Percentiles rank a stretch among this genome's conserved stretches.
These are phyloP conservation scores for Zizania latifolia DNA, from an alignment of 176 grass and related monocot species.

Conservation along the genomic window DNA sequence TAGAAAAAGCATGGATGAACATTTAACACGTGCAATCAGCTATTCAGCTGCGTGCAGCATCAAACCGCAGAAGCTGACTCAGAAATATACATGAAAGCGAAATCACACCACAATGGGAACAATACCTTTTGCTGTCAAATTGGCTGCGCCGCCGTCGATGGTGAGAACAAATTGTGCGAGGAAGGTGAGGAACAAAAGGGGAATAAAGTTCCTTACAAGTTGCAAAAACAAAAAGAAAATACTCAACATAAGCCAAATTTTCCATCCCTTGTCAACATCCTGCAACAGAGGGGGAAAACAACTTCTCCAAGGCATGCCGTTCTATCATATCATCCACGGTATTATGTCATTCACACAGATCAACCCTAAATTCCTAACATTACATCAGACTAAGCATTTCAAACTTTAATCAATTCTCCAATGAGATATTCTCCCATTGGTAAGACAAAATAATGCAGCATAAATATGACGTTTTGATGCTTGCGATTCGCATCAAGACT, in stretches of 20 bases:
- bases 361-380: not conserved
- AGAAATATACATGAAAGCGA: conserved; percentile 24
- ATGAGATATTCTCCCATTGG: not conserved
- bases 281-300: not conserved
- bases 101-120: conserved; percentile 1
- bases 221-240: not conserved
- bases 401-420: conserved; percentile 8
- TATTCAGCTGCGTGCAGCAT: not conserved
- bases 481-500: not conserved
- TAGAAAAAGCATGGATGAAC: not conserved
- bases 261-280: not conserved
- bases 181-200: not conserved
- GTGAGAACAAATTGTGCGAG: not conserved
- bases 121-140: not conserved
- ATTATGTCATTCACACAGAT: conserved; percentile 13
- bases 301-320: not conserved
- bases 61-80: conserved; percentile 14
- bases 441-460: not conserved
- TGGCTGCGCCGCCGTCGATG: not conserved
- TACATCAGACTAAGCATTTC: not conserved
- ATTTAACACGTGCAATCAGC: not conserved
- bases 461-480: not conserved
- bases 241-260: not conserved
- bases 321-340: not conserved
- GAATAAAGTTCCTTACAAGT: not conserved